phyloP scores from a whole-genome alignment of 345 rosid genomes.

The Melaleuca alternifolia region DNA sequence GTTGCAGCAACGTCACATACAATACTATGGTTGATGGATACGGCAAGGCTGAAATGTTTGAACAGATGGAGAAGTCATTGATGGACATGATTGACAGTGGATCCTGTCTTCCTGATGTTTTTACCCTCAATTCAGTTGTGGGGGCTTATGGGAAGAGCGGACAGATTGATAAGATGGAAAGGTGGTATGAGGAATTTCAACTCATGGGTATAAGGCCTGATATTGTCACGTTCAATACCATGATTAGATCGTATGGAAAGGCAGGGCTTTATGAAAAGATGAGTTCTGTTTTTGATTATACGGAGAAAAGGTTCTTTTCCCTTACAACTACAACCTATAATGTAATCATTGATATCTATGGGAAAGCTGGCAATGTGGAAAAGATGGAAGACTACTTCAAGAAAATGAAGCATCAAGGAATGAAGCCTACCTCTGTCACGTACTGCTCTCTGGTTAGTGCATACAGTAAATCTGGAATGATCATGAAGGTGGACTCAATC shows the following conservation, averaged over 20 bases:
- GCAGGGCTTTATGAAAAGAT: slow-evolving; percentile 52
- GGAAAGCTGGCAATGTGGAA: slow-evolving; percentile 45
- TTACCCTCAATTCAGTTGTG: slow-evolving; percentile 59
- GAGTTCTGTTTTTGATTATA: slow-evolving; percentile 51
- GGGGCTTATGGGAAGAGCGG: slow-evolving; percentile 63
- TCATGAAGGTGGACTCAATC: slow-evolving; percentile 52
- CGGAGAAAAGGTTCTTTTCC: slow-evolving; percentile 54
- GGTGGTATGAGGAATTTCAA: slow-evolving; percentile 67
- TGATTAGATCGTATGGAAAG: slow-evolving; percentile 60
- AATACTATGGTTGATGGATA: slow-evolving; percentile 71
- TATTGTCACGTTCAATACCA: slow-evolving; percentile 54
- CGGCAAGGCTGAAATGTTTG: slow-evolving; percentile 66
- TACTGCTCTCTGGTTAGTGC: slow-evolving; percentile 70
- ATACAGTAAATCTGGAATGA: slow-evolving; percentile 47
- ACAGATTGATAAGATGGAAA: slow-evolving; percentile 52
- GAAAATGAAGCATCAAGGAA: slow-evolving; percentile 69
- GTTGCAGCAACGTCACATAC: slow-evolving; percentile 47
- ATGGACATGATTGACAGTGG: slow-evolving; percentile 61
- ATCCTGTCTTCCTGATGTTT: slow-evolving; percentile 52
- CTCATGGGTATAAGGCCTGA: slow-evolving; percentile 71
- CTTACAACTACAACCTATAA: slow-evolving; percentile 51
- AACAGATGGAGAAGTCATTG: slow-evolving; percentile 53
- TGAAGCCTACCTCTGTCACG: slow-evolving; percentile 70
- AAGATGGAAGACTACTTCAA: slow-evolving; percentile 57
- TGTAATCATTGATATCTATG: slow-evolving; percentile 56